Evolutionary conservation across 1,284 basidiomycete species (phyloP), one percentile per base, ranked within the genome.

Genomic region (Pascua sp.): DNA sequence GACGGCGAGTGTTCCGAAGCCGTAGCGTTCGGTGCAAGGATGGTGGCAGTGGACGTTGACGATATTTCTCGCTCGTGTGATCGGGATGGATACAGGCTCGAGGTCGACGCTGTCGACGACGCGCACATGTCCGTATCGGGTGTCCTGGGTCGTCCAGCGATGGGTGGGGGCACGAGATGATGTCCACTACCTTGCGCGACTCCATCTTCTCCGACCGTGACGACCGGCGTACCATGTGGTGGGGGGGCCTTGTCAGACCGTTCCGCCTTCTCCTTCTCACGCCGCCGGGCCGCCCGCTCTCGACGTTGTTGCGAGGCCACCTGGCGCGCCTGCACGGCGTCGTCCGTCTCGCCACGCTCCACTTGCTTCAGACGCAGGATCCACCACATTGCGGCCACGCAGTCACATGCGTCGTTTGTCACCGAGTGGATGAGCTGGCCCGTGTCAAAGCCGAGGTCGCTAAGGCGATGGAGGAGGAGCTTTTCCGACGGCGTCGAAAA

Each of bases 351-450:
- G n/a, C 75, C 70, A 18, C 69, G 69, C 59, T 73, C 73, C 49
- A 70, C 78, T 56, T 82, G 84, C 68, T 84, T 86, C 72, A 90
- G 87, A 10, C 89, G 86, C 50, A 98, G 79, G 82, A 97, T 90
- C 96, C 96, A 98, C 95, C 95, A 98, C 11, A 91, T 79, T 1
- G 94, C 91, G 11, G 92, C 89, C 8, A 89, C 85, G 0, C 90
- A 83, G 75, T 98, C 95, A 70, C 95, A 98, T 0, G 96, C 95
- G 75, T 97, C 85, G 32, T 84, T 88, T 47, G 89, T 81, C 8
- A 98, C 93, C 1, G 89, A 92, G 73, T 98, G 94, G 17, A 89
- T 87, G 56, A 98, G 89, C 76, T 98, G 96, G 11, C 90, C 91
- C 0, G 89, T 90, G 71, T 98, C 95, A 62, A 98, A 85, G 0